Base-by-base conservation (phyloP, 257 asterid species). In the Salvia hispanica region DNA sequence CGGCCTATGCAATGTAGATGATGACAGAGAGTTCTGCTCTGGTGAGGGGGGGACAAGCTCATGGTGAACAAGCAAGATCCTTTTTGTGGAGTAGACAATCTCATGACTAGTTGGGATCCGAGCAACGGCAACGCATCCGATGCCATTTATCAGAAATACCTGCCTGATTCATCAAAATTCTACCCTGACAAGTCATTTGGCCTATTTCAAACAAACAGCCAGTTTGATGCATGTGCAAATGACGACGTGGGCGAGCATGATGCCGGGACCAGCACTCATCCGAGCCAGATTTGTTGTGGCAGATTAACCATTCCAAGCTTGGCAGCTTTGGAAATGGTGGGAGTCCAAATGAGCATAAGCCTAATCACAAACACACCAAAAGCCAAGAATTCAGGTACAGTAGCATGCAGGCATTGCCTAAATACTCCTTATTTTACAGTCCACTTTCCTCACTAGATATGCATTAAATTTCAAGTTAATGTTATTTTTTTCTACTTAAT, bases 11-110 rank as follows among this genome's bases (percentile, higher is more conserved):
- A 76, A 73, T 21, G 75, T 69, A 37, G 89, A 77, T 8, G 85
- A 83, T 47, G 91, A 85, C 6, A 79, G 77, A 76, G 91, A 84
- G 52, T 34, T 69, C 40, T 71, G 84, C 78, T 77, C 90, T 0
- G 91, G 91, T 34, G 98, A 86, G 58, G 89, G 98, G 98, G 89
- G 43, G 98, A 91, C 85, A 91, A 91, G 83, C 80, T 89, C 66
- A 91, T 91, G 96, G 96, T 91, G 71, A 89, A 89, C 90, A 88
- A 79, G 81, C 88, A 75, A 69, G 95, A 84, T 40, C 65, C 75
- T 4, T 8, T 62, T 15, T 40, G 65, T 13, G 79, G 82, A 33
- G 58, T 31, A 7, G 81, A 62, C 57, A 78, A 62, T 61, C 71
- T 82, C 0, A 28, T 74, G 34, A 71, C 76, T 56, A 76, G 74